Evolutionary conservation across 371 early-diverging fungal species (phyloP).

Genomic region (Entomophthora muscae): DNA sequence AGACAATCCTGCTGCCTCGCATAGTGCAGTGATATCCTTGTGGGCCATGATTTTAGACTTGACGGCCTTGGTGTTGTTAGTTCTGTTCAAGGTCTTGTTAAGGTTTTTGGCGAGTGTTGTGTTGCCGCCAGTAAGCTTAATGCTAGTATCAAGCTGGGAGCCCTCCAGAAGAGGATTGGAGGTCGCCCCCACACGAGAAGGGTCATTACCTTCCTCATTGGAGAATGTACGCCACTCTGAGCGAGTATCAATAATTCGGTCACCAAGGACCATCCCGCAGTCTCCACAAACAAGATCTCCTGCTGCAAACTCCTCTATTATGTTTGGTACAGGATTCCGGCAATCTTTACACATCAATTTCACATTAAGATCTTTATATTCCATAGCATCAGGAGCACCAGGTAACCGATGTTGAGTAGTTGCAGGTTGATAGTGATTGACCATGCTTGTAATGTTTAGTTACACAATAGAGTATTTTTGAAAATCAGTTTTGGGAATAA

Average conservation of each 20-base stretch:
- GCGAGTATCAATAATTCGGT: conserved; percentile 95
- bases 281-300: conserved; percentile 93
- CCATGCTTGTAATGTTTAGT: too few relatives aligned
- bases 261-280: conserved; percentile 92
- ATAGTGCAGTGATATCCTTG: conserved; percentile 82
- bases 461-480: too few relatives aligned
- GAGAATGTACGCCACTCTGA: conserved; percentile 99
- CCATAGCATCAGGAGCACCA: not conserved
- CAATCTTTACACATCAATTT: conserved; percentile 51
- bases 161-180: conserved; percentile 77
- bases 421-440: not conserved
- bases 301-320: conserved; percentile 90
- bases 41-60: conserved; percentile 74
- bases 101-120: conserved; percentile 49
- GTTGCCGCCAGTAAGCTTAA: conserved; percentile 65
- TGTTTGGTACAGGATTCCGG: conserved; percentile 61
- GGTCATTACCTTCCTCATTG: conserved; percentile 91
- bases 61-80: conserved; percentile 56
- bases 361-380: not conserved
- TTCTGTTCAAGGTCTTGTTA: conserved; percentile 56
- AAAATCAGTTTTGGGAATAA: too few relatives aligned
- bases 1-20: conserved; percentile 76
- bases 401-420: not conserved
- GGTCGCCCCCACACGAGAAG: conserved; percentile 96
- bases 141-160: conserved; percentile 76